Base-by-base conservation (phyloP, 345 rosid genomes). In the Lenwebbia sp. region DNA sequence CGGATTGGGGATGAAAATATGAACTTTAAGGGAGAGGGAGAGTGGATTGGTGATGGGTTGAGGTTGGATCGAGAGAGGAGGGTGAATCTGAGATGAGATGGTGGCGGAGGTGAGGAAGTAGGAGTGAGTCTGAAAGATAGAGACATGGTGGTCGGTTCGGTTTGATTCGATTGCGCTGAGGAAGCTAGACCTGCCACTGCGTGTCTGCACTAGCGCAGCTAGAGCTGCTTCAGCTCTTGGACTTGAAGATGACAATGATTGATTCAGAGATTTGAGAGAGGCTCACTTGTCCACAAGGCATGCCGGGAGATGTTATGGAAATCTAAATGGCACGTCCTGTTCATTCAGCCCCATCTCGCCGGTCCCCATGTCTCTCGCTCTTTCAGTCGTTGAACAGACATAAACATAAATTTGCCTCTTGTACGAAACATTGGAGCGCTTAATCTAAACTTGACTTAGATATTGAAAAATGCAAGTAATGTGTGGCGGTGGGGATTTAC, bases 131-230 rank as follows among this genome's bases (percentile, higher is more conserved):
- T 58, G 85, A 88, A n/a, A 65, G 92, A 74, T 74, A 92, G 22
- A 4, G 93, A 90, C 93, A 91, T 91, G 37, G 85, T 0, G 26
- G 81, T 70, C 81, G 47, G 81, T 37, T 37, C 47, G 26, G 25
- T 37, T 65, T 4, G 13, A 65, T 65, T 65, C 78, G 78, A 65
- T 9, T 33, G 78, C 25, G 47, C 78, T 2, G 21, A 65, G 5
- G 44, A 65, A 65, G 44, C 78, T 33, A 21, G 78, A 65, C 33
- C 78, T 5, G 47, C 78, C 78, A 7, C 47, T 70, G 12, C 44
- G 10, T 7, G 44, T 33, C 23, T 17, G 44, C 47, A 17, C 41
- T 30, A 13, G 37, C 37, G 14, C 37, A 1, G n/a, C n/a, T n/a
- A n/a, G 41, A 62, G 75, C 75, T 62, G 40, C 78, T 28, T 33